Percentiles rank a stretch among this genome's conserved stretches.
Conservation (phyloP, 2,329 filamentous ascomycete genomes). For the Fusarium coffeatum region DNA sequence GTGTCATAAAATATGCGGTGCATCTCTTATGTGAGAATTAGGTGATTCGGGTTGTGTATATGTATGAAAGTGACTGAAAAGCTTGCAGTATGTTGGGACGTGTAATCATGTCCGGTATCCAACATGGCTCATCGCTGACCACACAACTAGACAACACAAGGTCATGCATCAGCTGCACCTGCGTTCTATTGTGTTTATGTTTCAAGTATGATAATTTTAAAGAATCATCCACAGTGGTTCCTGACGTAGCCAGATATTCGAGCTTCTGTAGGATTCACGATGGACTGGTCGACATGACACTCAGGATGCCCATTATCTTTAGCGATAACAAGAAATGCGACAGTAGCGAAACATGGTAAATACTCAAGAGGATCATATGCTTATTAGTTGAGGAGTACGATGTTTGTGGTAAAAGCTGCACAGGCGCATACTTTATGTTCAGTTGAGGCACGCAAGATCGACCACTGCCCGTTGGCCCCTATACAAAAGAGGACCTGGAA, state of each 20-base stretch:
- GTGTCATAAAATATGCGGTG: background rate
- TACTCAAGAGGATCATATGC: rapidly evolving
- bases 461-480: background rate
- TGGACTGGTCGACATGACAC: background rate
- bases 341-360: rapidly evolving
- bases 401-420: background rate
- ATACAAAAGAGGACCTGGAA: background rate
- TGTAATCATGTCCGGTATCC: background rate
- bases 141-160: background rate
- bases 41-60: background rate
- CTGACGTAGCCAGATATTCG: background rate
- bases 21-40: background rate
- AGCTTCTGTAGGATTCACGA: background rate
- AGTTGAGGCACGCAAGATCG: background rate
- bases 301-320: background rate
- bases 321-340: background rate
- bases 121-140: background rate
- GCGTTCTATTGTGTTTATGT: rapidly evolving
- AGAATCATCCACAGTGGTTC: background rate
- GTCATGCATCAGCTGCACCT: background rate
- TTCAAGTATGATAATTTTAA: rapidly evolving
- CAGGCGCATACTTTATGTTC: background rate
- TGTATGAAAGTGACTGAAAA: background rate
- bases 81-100: background rate
- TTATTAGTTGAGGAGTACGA: background rate